These are phyloP conservation scores for Nepenthes alata DNA, from an alignment of 179 eudicot species.

Conservation along the genomic window DNA sequence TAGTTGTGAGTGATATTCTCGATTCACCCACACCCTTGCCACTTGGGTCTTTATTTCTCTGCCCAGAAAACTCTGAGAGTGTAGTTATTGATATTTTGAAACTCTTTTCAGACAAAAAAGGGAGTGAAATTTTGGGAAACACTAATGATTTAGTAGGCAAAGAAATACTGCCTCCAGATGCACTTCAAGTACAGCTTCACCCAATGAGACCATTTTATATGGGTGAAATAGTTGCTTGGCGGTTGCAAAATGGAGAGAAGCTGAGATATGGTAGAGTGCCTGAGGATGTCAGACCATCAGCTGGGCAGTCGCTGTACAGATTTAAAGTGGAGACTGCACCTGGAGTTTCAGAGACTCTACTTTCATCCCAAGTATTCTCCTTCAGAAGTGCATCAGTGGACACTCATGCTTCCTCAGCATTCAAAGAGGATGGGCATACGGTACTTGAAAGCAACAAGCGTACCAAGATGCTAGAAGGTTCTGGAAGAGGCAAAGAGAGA, in stretches of 20 bases:
- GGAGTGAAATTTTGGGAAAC: constrained; percentile 24
- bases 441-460: constrained; percentile 15
- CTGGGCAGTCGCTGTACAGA: constrained; percentile 89
- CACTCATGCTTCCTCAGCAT: constrained; percentile 32
- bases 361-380: constrained; percentile 83
- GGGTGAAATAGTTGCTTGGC: constrained; percentile 96
- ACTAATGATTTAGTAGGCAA: constrained; percentile 47
- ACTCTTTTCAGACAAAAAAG: constrained; percentile 44
- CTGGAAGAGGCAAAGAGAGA: constrained; percentile 29
- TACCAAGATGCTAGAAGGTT: constrained; percentile 27
- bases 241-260: constrained; percentile 77
- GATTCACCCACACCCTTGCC: constrained; percentile 66
- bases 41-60: constrained; percentile 58
- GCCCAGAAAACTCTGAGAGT: constrained; percentile 65
- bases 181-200: constrained; percentile 74
- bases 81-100: constrained; percentile 52
- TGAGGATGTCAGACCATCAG: constrained; percentile 76
- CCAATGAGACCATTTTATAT: constrained; percentile 87
- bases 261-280: constrained; percentile 87
- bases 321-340: constrained; percentile 60
- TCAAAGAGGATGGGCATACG: constrained; percentile 16
- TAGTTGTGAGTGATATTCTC: constrained; percentile 63
- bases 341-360: constrained; percentile 48
- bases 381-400: constrained; percentile 59
- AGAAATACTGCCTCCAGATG: constrained; percentile 77